Percentiles rank a stretch among this genome's conserved stretches.
These are phyloP conservation scores for Diaporthe sp. DNA, from an alignment of 2,329 filamentous ascomycete species.

Conservation along the genomic window DNA sequence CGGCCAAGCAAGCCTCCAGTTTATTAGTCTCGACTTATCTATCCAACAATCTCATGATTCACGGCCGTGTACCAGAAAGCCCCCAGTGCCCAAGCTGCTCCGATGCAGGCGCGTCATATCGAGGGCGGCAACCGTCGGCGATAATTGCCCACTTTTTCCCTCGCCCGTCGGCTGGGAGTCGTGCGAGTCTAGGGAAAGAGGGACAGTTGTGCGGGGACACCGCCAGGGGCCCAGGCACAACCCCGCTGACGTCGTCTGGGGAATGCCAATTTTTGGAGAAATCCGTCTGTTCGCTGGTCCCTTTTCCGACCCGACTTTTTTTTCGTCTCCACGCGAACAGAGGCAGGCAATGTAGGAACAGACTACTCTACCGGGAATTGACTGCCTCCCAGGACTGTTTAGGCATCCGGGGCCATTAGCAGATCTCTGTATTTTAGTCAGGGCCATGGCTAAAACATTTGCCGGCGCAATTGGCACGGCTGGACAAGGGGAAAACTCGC, in stretches of 20 bases:
- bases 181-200: neutral
- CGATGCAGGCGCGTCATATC: constrained; percentile 27
- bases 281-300: constrained; percentile 16
- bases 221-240: constrained; percentile 5
- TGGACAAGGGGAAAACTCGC: constrained; percentile 6
- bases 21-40: constrained; percentile 5
- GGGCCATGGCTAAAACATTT: constrained; percentile 1
- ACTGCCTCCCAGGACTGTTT: neutral
- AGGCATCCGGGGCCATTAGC: neutral
- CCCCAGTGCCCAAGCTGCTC: neutral
- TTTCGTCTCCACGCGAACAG: neutral
- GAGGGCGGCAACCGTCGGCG: constrained; percentile 37
- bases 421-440: neutral
- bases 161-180: constrained; percentile 2
- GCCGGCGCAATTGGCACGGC: neutral
- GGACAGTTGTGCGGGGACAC: constrained; percentile 11
- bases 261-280: constrained; percentile 19
- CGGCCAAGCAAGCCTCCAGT: neutral
- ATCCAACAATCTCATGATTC: constrained; percentile 1
- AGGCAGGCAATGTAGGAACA: neutral
- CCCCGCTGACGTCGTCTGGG: constrained; percentile 36
- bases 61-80: neutral
- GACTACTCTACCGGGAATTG: neutral
- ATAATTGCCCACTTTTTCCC: constrained; percentile 32
- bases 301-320: constrained; percentile 29